Evolutionary conservation across 495 filamentous ascomycete species (phyloP).

Genomic region (Acidiella bohemica): DNA sequence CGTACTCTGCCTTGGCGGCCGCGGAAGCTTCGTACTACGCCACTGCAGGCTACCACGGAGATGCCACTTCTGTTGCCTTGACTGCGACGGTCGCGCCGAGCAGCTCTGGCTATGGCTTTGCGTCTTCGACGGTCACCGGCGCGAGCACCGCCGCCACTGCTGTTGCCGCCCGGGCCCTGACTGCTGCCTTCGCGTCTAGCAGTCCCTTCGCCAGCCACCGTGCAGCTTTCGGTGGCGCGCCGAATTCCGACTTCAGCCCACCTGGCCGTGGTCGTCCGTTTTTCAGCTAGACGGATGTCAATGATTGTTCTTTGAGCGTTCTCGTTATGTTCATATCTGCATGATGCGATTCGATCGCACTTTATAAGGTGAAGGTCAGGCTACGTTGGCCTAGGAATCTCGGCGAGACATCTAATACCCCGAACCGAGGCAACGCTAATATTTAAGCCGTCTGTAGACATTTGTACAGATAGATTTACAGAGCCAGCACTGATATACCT

Average conservation of each 20-base stretch:
- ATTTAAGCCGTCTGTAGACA: no score
- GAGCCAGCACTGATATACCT: no score
- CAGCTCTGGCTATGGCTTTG: constrained; percentile 9
- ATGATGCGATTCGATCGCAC: no score
- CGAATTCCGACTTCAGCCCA: not conserved
- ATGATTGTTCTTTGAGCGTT: not conserved
- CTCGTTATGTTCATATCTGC: no score
- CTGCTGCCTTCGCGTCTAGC: not conserved
- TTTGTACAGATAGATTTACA: no score
- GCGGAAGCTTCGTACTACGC: constrained; percentile 7
- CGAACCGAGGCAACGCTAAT: no score
- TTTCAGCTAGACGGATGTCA: not conserved
- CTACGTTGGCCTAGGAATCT: no score
- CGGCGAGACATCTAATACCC: no score
- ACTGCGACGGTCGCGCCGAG: constrained; percentile 2
- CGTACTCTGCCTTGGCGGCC: not conserved
- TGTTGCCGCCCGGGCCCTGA: not conserved
- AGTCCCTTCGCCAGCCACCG: not conserved
- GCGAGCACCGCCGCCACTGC: constrained; percentile 2
- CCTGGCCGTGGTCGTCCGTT: not conserved
- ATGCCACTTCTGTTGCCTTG: not conserved
- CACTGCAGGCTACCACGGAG: constrained; percentile 6
- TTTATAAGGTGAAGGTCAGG: no score
- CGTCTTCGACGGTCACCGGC: constrained; percentile 5
- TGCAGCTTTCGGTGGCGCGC: not conserved